Evolutionary conservation across 345 rosid species (phyloP).

Genomic region (Passiflora organensis): DNA sequence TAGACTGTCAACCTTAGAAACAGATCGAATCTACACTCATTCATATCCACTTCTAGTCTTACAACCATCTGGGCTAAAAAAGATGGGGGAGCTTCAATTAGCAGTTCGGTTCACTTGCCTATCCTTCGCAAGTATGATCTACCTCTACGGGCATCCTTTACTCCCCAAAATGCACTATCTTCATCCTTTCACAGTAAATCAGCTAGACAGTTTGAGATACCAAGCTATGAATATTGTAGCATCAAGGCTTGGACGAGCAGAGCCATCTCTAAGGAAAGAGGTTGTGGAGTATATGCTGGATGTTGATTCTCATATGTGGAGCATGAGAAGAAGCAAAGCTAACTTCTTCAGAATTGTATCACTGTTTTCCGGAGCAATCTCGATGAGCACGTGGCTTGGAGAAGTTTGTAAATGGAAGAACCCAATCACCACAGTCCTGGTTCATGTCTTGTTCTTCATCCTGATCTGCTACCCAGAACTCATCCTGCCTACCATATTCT

Average conservation of each 20-base stretch:
- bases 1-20: constrained; percentile 25
- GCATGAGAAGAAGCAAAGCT: constrained; percentile 35
- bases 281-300: constrained; percentile 32
- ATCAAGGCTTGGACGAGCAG: constrained; percentile 24
- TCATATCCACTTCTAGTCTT: constrained; percentile 32
- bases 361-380: constrained; percentile 16
- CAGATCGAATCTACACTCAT: constrained; percentile 26
- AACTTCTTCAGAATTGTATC: constrained; percentile 27
- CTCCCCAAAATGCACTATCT: constrained; percentile 33
- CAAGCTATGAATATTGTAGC: constrained; percentile 28
- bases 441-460: constrained; percentile 22
- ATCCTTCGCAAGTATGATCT: constrained; percentile 25
- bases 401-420: constrained; percentile 30
- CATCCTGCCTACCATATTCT: constrained; percentile 25
- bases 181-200: constrained; percentile 32
- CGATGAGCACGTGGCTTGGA: constrained; percentile 26
- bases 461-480: constrained; percentile 29
- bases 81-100: constrained; percentile 32
- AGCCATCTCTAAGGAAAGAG: constrained; percentile 31
- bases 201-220: constrained; percentile 27
- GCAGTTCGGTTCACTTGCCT: constrained; percentile 32
- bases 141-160: constrained; percentile 24
- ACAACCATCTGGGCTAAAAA: constrained; percentile 28
- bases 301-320: constrained; percentile 35
- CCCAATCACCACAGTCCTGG: constrained; percentile 17